Conservation (phyloP, 306 rosid species). For the Lathyrus aphaca region DNA sequence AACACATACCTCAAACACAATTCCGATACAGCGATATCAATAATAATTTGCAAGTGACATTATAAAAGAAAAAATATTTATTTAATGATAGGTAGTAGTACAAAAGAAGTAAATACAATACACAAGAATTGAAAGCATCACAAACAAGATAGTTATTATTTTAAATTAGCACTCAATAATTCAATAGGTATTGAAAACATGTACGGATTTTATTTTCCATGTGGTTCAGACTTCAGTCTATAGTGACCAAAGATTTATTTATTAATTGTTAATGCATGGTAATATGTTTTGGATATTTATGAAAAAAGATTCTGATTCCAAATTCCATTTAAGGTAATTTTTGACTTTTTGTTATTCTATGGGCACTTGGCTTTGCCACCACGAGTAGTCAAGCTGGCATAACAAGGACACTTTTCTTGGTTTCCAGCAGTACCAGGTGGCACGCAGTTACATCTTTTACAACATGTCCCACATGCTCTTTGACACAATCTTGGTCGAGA, state of each 20-base stretch:
- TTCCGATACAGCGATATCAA: no score
- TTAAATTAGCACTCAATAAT: neutral
- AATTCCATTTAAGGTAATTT: conserved; percentile 1
- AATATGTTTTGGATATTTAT: neutral
- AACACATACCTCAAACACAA: no score
- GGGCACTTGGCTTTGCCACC: conserved; percentile 77
- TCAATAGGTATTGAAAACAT: conserved; percentile 11
- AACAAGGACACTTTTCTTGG: conserved; percentile 70
- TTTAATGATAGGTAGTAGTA: neutral
- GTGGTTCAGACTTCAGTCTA: neutral
- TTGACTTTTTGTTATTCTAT: neutral
- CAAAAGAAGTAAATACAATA: neutral
- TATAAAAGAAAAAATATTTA: neutral
- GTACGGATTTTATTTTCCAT: neutral
- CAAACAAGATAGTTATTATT: neutral
- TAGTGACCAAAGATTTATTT: neutral
- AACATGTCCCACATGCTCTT: conserved; percentile 77
- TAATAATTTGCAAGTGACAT: no score
- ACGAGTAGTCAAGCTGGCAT: conserved; percentile 64
- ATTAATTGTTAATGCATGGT: neutral
- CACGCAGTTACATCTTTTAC: conserved; percentile 65
- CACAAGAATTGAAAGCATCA: neutral
- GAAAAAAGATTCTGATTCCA: neutral
- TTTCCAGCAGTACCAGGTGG: conserved; percentile 75
- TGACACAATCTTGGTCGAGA: conserved; percentile 58